Conservation (phyloP, 352 stramenopile genomes). For the Detonula confervacea region DNA sequence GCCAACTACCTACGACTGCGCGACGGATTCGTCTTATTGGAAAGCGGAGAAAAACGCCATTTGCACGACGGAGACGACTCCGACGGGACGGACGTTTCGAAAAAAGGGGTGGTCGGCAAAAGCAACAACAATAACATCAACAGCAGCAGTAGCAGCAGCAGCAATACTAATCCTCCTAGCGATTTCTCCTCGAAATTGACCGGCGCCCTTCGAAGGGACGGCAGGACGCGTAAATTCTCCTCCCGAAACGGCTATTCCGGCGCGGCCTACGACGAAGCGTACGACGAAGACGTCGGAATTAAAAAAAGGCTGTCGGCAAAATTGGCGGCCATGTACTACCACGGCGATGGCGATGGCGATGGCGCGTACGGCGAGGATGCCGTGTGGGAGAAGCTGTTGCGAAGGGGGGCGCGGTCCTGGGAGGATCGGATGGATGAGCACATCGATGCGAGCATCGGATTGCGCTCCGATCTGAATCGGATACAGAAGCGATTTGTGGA, state of each 20-base stretch:
- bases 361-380: not conserved
- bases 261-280: slow-evolving; percentile 47
- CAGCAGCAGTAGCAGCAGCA: too few relatives aligned
- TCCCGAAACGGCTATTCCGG: slow-evolving; percentile 50
- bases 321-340: slow-evolving; percentile 33
- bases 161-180: too few relatives aligned
- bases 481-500: slow-evolving; percentile 31
- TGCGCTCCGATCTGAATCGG: slow-evolving; percentile 21
- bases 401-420: slow-evolving; percentile 10
- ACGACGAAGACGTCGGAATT: slow-evolving; percentile 57
- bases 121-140: too few relatives aligned
- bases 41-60: slow-evolving; percentile 56
- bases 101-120: too few relatives aligned
- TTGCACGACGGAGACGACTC: slow-evolving; percentile 23
- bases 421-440: slow-evolving; percentile 32
- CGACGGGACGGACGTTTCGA: not conserved
- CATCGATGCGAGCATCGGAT: slow-evolving; percentile 2
- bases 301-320: slow-evolving; percentile 30
- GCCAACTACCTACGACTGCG: slow-evolving; percentile 46
- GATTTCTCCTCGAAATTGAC: slow-evolving; percentile 45
- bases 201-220: slow-evolving; percentile 34
- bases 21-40: slow-evolving; percentile 58
- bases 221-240: slow-evolving; percentile 46
- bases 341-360: not conserved
- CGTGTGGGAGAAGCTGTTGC: slow-evolving; percentile 4